A percentile compares a stretch with the other conserved stretches of the same genome.
These are phyloP conservation scores for Metschnikowia continentalis DNA, from an alignment of 805 yeast species.

Conservation along the genomic window DNA sequence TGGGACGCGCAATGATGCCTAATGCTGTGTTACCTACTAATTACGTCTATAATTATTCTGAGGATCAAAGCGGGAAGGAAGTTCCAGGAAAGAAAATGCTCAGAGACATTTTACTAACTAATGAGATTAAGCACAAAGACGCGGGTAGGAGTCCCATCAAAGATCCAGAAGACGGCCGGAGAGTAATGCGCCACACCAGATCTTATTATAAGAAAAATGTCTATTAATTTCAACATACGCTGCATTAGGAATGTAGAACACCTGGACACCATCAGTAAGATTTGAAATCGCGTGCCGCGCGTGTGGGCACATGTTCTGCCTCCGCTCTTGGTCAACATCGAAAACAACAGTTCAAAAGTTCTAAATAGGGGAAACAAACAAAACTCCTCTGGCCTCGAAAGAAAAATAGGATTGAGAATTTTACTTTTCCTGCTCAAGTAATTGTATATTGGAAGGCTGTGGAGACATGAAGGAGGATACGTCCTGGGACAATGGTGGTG, in stretches of 20 bases:
- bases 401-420: neutral
- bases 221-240: slow-evolving; percentile 1
- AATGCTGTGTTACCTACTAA: slow-evolving; percentile 39
- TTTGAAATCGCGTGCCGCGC: slow-evolving; percentile 3
- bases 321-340: neutral
- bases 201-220: slow-evolving; percentile 31
- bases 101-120: slow-evolving; percentile 24
- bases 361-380: neutral
- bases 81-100: slow-evolving; percentile 27
- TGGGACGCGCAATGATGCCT: slow-evolving; percentile 63
- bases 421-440: neutral
- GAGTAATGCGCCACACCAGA: slow-evolving; percentile 34
- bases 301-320: slow-evolving; percentile 2
- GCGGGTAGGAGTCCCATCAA: slow-evolving; percentile 18
- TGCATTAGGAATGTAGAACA: neutral
- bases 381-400: neutral
- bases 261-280: slow-evolving; percentile 5
- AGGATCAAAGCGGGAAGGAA: slow-evolving; percentile 1
- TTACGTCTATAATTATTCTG: slow-evolving; percentile 29
- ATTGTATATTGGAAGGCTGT: neutral
- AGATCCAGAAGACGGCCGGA: slow-evolving; percentile 29
- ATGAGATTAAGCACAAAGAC: slow-evolving; percentile 6
- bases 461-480: neutral
- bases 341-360: neutral
- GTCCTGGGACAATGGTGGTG: neutral